Conservation (phyloP, 148 eudicot genomes). For the Amaranthus hypochondriacus region DNA sequence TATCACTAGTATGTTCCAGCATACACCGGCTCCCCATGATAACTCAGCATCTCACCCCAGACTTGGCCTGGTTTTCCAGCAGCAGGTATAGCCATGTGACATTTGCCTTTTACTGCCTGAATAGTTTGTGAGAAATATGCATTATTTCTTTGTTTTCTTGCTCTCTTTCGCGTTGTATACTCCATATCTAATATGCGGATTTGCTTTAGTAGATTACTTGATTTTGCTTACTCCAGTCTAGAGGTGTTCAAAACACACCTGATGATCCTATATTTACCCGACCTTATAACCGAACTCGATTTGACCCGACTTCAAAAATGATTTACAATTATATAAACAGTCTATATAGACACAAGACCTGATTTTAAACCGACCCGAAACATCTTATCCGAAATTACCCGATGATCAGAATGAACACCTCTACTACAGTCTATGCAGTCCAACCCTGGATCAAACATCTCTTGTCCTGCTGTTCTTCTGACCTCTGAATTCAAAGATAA, state of each 20-base stretch:
- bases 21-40: slow-evolving; percentile 20
- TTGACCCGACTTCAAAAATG: no score
- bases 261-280: no score
- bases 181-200: no score
- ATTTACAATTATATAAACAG: no score
- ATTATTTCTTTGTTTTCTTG: neutral
- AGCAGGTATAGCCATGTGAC: slow-evolving; percentile 50
- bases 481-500: neutral
- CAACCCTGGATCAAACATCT: neutral
- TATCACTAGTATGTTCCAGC: slow-evolving; percentile 33
- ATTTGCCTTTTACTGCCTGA: neutral
- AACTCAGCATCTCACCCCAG: slow-evolving; percentile 46
- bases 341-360: no score
- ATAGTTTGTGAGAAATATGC: neutral
- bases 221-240: no score
- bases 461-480: neutral
- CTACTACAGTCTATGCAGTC: neutral
- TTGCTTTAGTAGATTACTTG: no score
- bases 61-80: slow-evolving; percentile 62
- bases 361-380: no score
- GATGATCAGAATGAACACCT: no score
- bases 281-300: no score
- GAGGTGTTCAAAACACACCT: no score
- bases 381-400: no score
- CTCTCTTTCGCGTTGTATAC: neutral